Base-by-base conservation (phyloP, 306 rosid species). In the Begonia loranthoides region DNA sequence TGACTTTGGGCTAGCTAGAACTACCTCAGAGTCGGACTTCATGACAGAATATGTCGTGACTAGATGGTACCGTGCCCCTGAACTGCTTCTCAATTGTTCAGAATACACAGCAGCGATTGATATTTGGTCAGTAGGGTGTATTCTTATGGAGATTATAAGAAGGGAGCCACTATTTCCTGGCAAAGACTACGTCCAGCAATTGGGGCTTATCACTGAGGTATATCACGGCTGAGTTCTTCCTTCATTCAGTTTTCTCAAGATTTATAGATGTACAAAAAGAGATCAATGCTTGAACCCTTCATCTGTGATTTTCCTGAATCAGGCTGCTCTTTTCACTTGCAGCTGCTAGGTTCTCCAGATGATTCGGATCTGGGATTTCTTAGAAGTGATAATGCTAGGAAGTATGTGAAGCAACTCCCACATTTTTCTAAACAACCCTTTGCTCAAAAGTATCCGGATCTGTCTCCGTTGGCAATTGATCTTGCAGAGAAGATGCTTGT, bases 401-500 rank as follows among this genome's bases (percentile, higher is more conserved):
- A 82, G 69, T 90, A 90, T 68, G 87, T 90, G 38, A 85, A 82
- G 72, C 95, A 90, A 77, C 95, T 85, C 45, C 95, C 82, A 6
- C 60, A 49, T 44, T 70, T 85, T 38, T 85, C 83, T 8, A 90
- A 85, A 63, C 72, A 76, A 64, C 69, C 86, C n/a, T 83, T 90
- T 66, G 63, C 62, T 2, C 54, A 66, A 49, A 73, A 67, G 72
- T 82, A 70, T 67, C 95, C 92, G 50, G 76, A 85, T 38, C 52
- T 70, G 28, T 81, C 86, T 15, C 83, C 83, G 3, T 33, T 80
- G 77, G 95, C 85, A 59, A 69, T 82, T 56, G 95, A 90, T 74
- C 95, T 85, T 36, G 94, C 94, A 9, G 95, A 85, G 74, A 82
- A 70, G 72, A 90, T 90, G 94, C 71, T 90, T 61, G 84, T 78